Conservation (phyloP, 768 basidiomycete genomes). For the Russula dissimulans region DNA sequence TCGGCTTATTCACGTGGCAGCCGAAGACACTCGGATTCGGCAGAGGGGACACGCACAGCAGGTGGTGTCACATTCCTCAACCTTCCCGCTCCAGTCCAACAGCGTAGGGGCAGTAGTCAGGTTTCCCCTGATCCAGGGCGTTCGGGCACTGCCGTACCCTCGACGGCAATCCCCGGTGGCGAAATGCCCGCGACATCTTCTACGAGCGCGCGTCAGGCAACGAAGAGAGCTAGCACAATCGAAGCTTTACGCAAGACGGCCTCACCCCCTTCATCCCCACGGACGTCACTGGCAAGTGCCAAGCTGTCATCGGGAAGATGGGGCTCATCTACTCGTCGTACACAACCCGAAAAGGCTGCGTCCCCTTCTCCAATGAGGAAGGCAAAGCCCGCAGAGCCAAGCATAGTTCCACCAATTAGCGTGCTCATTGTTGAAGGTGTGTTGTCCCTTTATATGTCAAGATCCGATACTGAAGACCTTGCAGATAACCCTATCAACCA, state of each 20-base stretch:
- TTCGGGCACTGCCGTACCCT: not conserved
- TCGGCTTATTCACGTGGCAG: not conserved
- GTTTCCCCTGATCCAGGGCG: not conserved
- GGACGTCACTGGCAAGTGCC: slow-evolving; percentile 21
- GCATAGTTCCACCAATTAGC: slow-evolving; percentile 91
- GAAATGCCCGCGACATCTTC: not conserved
- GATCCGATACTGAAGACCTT: not conserved
- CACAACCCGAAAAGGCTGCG: slow-evolving; percentile 25
- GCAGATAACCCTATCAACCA: slow-evolving; percentile 98
- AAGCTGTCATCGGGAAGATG: slow-evolving; percentile 25
- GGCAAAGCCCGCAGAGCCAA: slow-evolving; percentile 46
- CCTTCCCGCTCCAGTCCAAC: not conserved
- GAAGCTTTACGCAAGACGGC: slow-evolving; percentile 26
- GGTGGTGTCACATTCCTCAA: slow-evolving; percentile 10
- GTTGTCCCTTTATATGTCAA: slow-evolving; percentile 23
- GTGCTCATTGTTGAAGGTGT: slow-evolving; percentile 96
- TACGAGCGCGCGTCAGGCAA: slow-evolving; percentile 12
- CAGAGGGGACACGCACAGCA: slow-evolving; percentile 2
- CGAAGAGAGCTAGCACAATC: slow-evolving; percentile 23
- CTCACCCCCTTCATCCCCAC: slow-evolving; percentile 31
- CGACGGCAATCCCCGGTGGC: slow-evolving; percentile 1
- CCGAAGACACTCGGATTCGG: slow-evolving; percentile 11
- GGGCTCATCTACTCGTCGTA: slow-evolving; percentile 25
- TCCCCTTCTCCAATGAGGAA: slow-evolving; percentile 34
- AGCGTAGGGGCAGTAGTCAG: not conserved